Base-by-base conservation (phyloP, 176 grass and related monocot genomes). In the Cenchrus americanus region DNA sequence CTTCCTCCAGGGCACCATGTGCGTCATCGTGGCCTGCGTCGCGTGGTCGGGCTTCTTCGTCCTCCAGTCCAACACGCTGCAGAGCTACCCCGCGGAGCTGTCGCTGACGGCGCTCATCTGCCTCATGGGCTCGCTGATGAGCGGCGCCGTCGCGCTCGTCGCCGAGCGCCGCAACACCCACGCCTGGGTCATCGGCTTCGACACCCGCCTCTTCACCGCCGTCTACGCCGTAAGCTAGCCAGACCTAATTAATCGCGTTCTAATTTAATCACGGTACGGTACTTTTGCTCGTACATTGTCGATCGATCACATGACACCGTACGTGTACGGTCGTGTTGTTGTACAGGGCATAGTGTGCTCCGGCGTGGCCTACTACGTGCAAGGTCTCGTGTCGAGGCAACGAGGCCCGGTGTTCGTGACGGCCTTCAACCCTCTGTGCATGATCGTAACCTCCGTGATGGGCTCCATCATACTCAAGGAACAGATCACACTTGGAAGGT, bases 361-460 rank as follows among this genome's bases (percentile, higher is more conserved):
- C 37, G 96, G 96, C 0, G 85, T 99, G 18, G 87, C 96, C 10
- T 99, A 96, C 88, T 99, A 99, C 71, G 89, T 96, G 46, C 96
- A 99, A 52, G 96, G 91, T 12, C 5, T 96, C 62, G 93, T 96
- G 83, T 92, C 94, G 14, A 89, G 72, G 48, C 83, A 87, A 22
- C 93, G 96, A 57, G 96, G 96, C 1, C 93, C 96, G 21, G 96
- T 99, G 22, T 99, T 96, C 86, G 93, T 96, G 9, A 94, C 96
- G 14, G 96, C 96, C 27, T 99, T 99, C 87, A 99, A 89, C 77
- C 96, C 96, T 8, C 91, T 99, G 15, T 99, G 96, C 93, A 99
- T 99, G 96, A 99, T 99, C 82, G 80, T 94, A 62, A 99, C 96
- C 43, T 66, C 96, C 55, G 22, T 94, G 24, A 76, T 96, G 86